Conservation (phyloP, 2,329 filamentous ascomycete genomes). For the Xylariales sp. region DNA sequence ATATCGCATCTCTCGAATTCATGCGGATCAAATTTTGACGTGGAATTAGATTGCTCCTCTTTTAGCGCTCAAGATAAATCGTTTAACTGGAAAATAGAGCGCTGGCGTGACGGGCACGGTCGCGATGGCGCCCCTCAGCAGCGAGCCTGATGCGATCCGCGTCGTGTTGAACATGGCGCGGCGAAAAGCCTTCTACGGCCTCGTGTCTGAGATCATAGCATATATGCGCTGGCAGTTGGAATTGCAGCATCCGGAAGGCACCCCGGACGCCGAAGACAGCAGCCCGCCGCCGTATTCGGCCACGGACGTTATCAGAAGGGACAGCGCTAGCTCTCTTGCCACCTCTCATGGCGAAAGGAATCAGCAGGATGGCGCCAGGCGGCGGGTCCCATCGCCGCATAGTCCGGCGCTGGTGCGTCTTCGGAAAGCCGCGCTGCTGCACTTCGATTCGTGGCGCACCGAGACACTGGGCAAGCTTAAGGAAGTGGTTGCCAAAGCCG, state of each 20-base stretch:
- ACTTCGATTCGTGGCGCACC: conserved; percentile 83
- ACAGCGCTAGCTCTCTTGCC: conserved; percentile 13
- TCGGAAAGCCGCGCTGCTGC: conserved; percentile 67
- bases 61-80: too few relatives aligned
- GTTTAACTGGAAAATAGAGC: background rate
- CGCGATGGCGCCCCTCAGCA: conserved; percentile 64
- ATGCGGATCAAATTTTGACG: background rate
- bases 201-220: conserved; percentile 64
- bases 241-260: conserved; percentile 44
- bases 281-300: conserved; percentile 42
- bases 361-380: background rate
- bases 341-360: conserved; percentile 18
- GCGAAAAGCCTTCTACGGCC: conserved; percentile 62
- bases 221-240: conserved; percentile 66
- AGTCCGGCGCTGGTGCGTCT: conserved; percentile 52
- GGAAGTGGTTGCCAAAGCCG: conserved; percentile 69
- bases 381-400: conserved; percentile 21
- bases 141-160: conserved; percentile 66
- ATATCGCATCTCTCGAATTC: too few relatives aligned
- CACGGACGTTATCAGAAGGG: conserved; percentile 31
- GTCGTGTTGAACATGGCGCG: conserved; percentile 65
- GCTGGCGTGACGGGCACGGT: too few relatives aligned
- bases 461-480: conserved; percentile 76
- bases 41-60: too few relatives aligned
- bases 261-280: conserved; percentile 5